These are phyloP conservation scores for Hippophae tibetana DNA, from an alignment of 306 rosid genomes.

Conservation along the genomic window DNA sequence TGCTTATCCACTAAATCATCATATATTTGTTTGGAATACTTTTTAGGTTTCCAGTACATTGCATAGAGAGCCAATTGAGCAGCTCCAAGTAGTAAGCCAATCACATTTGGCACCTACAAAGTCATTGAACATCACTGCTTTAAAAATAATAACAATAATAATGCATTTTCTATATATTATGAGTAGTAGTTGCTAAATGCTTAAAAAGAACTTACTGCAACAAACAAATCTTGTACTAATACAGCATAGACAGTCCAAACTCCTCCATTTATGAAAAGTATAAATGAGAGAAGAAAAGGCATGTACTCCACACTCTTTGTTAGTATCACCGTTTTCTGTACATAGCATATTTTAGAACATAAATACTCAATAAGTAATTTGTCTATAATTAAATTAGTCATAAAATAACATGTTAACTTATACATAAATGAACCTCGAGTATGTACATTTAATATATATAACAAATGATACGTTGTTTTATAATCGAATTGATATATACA, in stretches of 20 bases:
- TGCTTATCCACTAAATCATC: constrained; percentile 13
- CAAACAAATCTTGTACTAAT: constrained; percentile 26
- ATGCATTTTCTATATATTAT: too few relatives aligned
- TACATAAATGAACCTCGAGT: too few relatives aligned
- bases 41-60: constrained; percentile 25
- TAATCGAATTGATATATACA: too few relatives aligned
- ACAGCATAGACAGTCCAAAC: constrained; percentile 25
- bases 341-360: neutral
- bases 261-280: constrained; percentile 26
- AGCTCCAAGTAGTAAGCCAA: constrained; percentile 22
- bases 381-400: too few relatives aligned
- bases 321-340: constrained; percentile 22
- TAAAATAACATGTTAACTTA: too few relatives aligned
- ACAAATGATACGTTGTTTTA: too few relatives aligned
- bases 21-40: constrained; percentile 1
- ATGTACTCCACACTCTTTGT: constrained; percentile 29
- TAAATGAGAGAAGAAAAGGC: constrained; percentile 28
- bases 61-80: constrained; percentile 24
- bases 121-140: neutral
- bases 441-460: too few relatives aligned
- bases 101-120: constrained; percentile 27
- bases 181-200: neutral
- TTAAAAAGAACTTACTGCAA: constrained; percentile 21
- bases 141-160: too few relatives aligned
- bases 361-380: too few relatives aligned